Base-by-base conservation (phyloP, 1,139 yeast species). In the Scheffersomyces illinoinensis region DNA sequence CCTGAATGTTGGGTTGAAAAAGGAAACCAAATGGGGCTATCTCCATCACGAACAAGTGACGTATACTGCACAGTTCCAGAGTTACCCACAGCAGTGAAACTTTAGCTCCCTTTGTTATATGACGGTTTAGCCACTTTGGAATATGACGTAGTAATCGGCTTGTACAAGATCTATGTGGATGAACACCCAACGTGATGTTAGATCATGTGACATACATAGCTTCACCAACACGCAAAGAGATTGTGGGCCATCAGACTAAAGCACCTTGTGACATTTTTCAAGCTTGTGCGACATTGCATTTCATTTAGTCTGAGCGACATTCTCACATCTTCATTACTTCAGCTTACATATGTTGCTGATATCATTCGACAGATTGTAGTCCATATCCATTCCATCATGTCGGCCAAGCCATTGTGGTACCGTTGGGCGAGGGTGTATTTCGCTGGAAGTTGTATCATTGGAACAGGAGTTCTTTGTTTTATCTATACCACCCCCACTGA, bases 401-500 rank as follows among this genome's bases (percentile, higher is more conserved):
- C 66, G 7, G 52, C 60, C 61, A 76, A 75, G 65, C 85, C 86
- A 23, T 72, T 83, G 58, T 84, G 87, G 79, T 72, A 71, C 59
- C 83, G 87, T 61, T 88, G 91, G 91, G 78, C 85, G 6, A 79
- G 85, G 59, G 88, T 86, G n/a, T 81, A 70, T 58, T 68, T 81
- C 64, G 81, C 83, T 18, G 89, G 90, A 17, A 85, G 85, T 46
- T 78, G 83, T 10, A 87, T 92, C 24, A 77, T 90, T 14, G 90
- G 88, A 2, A 68, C 86, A 0, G 97, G 97, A 7, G 85, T 87
- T 1, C 62, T 90, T 5, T 76, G 89, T 26, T 89, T 76, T 75
- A 88, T 85, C 62, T 90, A 85, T 70, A 85, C 93, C 3, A 88
- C 92, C 0, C 97, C 97, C 1, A 84, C 95, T 0, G 97, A 91